These are phyloP conservation scores for Teratosphaeria nubilosa DNA, from an alignment of 2,329 filamentous ascomycete genomes.

Conservation along the genomic window DNA sequence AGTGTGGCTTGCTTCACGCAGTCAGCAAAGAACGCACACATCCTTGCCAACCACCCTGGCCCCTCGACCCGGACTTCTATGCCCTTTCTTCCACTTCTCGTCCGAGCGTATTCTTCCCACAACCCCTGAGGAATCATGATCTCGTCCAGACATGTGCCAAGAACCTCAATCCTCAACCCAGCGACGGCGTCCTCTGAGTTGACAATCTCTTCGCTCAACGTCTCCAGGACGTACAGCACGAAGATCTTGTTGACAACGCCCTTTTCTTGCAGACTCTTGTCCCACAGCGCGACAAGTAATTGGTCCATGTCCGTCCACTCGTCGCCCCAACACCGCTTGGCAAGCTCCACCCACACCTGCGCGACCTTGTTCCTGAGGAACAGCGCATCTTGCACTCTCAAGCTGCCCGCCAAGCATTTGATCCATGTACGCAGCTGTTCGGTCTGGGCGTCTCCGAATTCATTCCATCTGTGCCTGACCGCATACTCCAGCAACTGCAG, in stretches of 20 bases:
- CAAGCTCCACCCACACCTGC: constrained; percentile 88
- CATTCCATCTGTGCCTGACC: constrained; percentile 73
- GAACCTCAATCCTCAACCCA: constrained; percentile 66
- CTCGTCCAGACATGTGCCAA: constrained; percentile 85
- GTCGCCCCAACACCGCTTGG: constrained; percentile 74
- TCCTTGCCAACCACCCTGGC: constrained; percentile 78
- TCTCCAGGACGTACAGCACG: constrained; percentile 80
- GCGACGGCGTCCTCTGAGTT: constrained; percentile 77
- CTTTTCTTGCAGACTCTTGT: constrained; percentile 24
- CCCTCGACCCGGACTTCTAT: constrained; percentile 60
- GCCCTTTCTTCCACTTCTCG: constrained; percentile 53
- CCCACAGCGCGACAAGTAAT: constrained; percentile 72
- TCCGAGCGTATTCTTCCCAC: constrained; percentile 52
- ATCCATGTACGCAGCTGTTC: constrained; percentile 64
- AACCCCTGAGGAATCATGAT: constrained; percentile 77
- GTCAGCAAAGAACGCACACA: constrained; percentile 62
- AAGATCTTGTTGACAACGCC: constrained; percentile 64
- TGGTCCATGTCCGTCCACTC: constrained; percentile 95
- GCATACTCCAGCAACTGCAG: constrained; percentile 84
- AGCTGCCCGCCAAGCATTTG: constrained; percentile 62
- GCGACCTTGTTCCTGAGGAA: constrained; percentile 91
- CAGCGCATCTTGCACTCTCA: constrained; percentile 61
- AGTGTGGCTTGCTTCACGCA: constrained; percentile 46
- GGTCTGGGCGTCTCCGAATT: constrained; percentile 60
- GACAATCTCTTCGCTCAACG: constrained; percentile 88